Percentiles rank a stretch among this genome's conserved stretches.
Conservation (phyloP, 106 monocot species). For the Acorus gramineus region DNA sequence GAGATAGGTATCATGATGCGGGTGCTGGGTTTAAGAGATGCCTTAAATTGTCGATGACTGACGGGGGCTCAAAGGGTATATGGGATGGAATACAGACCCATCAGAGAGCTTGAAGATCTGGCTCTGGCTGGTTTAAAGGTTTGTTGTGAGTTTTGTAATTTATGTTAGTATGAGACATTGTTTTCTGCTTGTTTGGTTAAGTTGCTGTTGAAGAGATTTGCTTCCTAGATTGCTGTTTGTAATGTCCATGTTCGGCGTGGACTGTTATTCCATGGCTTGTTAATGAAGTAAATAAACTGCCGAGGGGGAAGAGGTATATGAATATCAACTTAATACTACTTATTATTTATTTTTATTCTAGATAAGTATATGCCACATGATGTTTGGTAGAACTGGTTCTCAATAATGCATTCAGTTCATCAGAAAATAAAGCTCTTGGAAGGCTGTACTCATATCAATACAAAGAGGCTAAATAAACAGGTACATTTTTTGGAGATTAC, state of each 20-base stretch:
- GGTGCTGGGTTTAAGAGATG: slow-evolving; percentile 66
- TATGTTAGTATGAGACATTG: no score
- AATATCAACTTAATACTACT: neutral
- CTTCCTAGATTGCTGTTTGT: slow-evolving; percentile 52
- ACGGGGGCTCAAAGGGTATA: slow-evolving; percentile 67
- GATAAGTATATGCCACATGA: no score
- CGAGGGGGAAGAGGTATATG: slow-evolving; percentile 69
- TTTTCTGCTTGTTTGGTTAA: no score
- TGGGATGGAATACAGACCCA: slow-evolving; percentile 87
- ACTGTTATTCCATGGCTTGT: slow-evolving; percentile 75
- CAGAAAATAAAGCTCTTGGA: no score
- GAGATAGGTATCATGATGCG: slow-evolving; percentile 60
- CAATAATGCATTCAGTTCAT: no score
- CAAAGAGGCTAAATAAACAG: no score
- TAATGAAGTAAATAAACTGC: slow-evolving; percentile 76
- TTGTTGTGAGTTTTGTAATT: neutral
- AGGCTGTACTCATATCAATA: no score
- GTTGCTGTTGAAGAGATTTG: neutral
- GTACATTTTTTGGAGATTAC: no score
- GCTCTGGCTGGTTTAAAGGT: slow-evolving; percentile 87
- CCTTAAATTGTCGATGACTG: slow-evolving; percentile 73
- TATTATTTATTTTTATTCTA: no score
- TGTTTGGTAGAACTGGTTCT: no score
- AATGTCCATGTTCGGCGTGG: slow-evolving; percentile 69
- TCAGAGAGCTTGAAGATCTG: slow-evolving; percentile 63